Base-by-base conservation (phyloP, 352 stramenopile genomes). In the Pythium vanterpoolii region DNA sequence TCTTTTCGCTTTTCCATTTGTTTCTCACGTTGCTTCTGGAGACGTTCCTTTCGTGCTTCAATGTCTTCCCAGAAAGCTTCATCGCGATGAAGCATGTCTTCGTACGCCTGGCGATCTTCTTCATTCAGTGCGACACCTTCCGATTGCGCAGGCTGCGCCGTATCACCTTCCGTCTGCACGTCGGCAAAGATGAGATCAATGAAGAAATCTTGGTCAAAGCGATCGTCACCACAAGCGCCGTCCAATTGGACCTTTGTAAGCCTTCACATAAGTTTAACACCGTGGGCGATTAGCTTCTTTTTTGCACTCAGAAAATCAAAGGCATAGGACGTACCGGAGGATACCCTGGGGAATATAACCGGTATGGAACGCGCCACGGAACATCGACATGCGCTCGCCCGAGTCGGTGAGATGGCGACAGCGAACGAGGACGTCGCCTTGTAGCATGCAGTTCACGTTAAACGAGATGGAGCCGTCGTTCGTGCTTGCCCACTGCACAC, bases 321-420 rank as follows among this genome's bases (percentile, higher is more conserved):
- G 0, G 30, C 34, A 24, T 18, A 9, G 7, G 40, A 53, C 66
- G 24, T 75, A 93, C 72, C 96, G 72, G 45, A 99, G 72, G 44
- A 99, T 97, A 19, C 95, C 94, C 31, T 96, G 86, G 5, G 95
- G 94, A 39, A 98, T 96, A 68, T 99, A 99, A 3, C 97, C 96
- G n/a, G 96, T 99, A 77, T 99, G 96, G 69, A 99, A 98, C 14
- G 93, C 96, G 9, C 93, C 95, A 51, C 97, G 89, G 72, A 99
- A 99, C 95, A 99, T 99, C 14, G 83, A 97, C 40, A 98, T 76
- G 0, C 94, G 80, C 68, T 96, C 77, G 26, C 87, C 85, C 52
- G 74, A 63, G 56, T 93, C 80, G 19, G 91, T 98, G 16, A 98
- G 71, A 66, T 99, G 96, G 33, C 96, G 89, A 74, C 96, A 98